Evolutionary conservation across 2,329 filamentous ascomycete genomes (phyloP).

Genomic region (Botrytis squamosa): DNA sequence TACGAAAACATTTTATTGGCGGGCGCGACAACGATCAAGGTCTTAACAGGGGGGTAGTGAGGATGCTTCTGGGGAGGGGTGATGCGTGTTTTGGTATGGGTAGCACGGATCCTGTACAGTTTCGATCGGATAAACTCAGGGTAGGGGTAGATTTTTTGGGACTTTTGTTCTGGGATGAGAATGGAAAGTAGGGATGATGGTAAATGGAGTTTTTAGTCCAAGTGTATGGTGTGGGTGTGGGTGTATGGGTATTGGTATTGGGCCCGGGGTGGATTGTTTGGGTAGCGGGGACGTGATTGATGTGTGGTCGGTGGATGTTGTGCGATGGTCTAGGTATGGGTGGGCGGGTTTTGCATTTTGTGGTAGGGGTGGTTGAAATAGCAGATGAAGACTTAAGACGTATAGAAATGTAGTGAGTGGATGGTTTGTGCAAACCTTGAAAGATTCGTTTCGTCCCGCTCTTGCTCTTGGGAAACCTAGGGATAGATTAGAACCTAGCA

Average conservation of each 20-base stretch:
- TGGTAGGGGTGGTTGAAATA: constrained; percentile 17
- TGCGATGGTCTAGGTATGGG: constrained; percentile 4
- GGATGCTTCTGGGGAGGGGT: constrained; percentile 21
- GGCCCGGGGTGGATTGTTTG: constrained; percentile 12
- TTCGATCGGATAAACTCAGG: constrained; percentile 21
- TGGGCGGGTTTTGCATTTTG: constrained; percentile 8
- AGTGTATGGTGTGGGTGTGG: constrained; percentile 8
- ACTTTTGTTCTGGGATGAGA: background rate
- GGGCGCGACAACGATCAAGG: constrained; percentile 22
- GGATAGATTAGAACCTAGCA: constrained; percentile 8
- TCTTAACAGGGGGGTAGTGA: constrained; percentile 18
- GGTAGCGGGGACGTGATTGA: constrained; percentile 17
- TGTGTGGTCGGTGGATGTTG: constrained; percentile 15
- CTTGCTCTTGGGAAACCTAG: constrained; percentile 16
- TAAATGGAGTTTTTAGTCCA: background rate
- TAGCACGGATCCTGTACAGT: constrained; percentile 22
- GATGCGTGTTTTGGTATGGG: constrained; percentile 18
- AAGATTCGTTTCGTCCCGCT: constrained; percentile 20
- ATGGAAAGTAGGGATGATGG: constrained; percentile 7
- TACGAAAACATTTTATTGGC: constrained; percentile 24
- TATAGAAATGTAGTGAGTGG: constrained; percentile 1
- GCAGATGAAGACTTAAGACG: constrained; percentile 3
- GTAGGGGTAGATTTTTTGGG: constrained; percentile 10
- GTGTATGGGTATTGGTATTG: background rate
- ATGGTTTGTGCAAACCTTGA: constrained; percentile 19